These are phyloP conservation scores for Biscogniauxia mediterranea DNA, from an alignment of 2,329 filamentous ascomycete genomes.

Conservation along the genomic window DNA sequence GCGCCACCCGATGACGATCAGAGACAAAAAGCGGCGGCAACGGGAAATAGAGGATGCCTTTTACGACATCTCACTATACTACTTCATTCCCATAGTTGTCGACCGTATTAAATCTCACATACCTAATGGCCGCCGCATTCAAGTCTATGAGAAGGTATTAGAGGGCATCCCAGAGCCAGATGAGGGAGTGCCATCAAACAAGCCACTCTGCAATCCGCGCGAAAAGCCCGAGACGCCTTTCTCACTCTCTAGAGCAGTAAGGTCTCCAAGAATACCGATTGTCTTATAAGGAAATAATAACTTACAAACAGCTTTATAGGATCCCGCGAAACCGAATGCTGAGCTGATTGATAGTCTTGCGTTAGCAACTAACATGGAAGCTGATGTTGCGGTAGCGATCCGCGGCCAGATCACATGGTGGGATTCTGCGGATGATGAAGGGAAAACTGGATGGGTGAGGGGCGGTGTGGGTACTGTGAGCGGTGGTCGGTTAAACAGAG, in stretches of 20 bases:
- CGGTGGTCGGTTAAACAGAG: conserved; percentile 12
- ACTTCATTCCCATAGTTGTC: background rate
- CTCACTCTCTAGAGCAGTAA: conserved; percentile 14
- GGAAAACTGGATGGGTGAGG: background rate
- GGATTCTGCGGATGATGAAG: conserved; percentile 4
- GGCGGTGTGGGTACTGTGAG: background rate
- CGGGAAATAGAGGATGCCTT: background rate
- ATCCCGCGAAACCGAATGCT: conserved; percentile 14
- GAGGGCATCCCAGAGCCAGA: background rate
- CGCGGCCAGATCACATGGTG: conserved; percentile 6
- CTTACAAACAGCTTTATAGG: conserved; percentile 5
- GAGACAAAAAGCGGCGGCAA: background rate
- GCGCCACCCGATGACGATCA: background rate
- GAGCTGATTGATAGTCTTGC: conserved; percentile 14
- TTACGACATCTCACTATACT: background rate
- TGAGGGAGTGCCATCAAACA: background rate
- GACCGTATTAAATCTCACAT: background rate
- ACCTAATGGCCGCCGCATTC: background rate
- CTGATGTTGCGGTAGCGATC: background rate
- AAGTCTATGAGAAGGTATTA: background rate
- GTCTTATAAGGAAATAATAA: background rate
- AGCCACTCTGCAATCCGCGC: background rate
- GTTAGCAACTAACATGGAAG: conserved; percentile 2
- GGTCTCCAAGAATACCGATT: too few species aligned
- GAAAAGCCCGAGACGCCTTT: conserved; percentile 7